Conservation (phyloP, 225 moss, liverwort and hornwort species). For the Rhytidiadelphus loreus region DNA sequence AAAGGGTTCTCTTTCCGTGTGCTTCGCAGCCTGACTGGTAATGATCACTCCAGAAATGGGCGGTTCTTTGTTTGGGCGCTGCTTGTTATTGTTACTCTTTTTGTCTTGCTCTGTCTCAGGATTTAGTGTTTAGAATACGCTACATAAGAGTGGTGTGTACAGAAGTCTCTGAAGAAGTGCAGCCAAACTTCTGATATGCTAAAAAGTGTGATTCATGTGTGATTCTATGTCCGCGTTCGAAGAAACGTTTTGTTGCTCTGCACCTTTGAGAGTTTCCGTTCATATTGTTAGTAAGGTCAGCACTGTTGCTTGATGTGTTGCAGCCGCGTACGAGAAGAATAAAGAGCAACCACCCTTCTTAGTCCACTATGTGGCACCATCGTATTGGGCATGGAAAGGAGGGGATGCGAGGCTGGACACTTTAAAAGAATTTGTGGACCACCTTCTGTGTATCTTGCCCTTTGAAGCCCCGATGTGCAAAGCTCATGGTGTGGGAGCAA, state of each 20-base stretch:
- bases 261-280: background rate
- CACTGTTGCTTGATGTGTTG: background rate
- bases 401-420: slow-evolving; percentile 74
- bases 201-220: background rate
- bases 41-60: background rate
- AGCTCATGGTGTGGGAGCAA: slow-evolving; percentile 78
- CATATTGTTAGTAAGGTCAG: background rate
- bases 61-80: background rate
- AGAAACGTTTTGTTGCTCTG: background rate
- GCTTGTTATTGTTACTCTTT: background rate
- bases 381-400: slow-evolving; percentile 99
- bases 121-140: background rate
- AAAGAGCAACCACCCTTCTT: slow-evolving; percentile 47
- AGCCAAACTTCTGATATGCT: background rate
- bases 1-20: slow-evolving; percentile 95
- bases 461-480: slow-evolving; percentile 70
- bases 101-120: background rate
- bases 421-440: slow-evolving; percentile 65
- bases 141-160: background rate
- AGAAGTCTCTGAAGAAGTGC: background rate
- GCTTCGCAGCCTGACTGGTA: slow-evolving; percentile 65
- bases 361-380: slow-evolving; percentile 91
- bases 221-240: background rate
- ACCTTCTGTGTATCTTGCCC: slow-evolving; percentile 86
- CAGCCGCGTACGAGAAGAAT: slow-evolving; percentile 53